Conservation (phyloP, 345 rosid species). For the Reutealis trisperma region DNA sequence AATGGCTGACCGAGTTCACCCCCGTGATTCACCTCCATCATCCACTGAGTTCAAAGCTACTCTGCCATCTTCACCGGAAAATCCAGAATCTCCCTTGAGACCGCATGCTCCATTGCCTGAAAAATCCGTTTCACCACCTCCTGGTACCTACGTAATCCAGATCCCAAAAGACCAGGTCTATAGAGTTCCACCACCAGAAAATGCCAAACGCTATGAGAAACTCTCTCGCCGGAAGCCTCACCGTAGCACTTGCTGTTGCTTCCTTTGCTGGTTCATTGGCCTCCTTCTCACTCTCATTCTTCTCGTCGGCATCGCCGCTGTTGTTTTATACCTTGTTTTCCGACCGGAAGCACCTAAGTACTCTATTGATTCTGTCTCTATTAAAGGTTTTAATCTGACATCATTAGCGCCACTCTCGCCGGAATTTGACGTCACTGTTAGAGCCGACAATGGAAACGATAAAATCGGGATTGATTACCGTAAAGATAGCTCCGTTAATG, state of each 20-base stretch:
- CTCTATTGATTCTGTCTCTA: conserved; percentile 48
- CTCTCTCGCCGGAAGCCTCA: conserved; percentile 48
- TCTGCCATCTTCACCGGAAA: background rate
- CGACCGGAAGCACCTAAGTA: conserved; percentile 66
- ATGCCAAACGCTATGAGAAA: conserved; percentile 54
- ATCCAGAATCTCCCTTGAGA: conserved; percentile 2
- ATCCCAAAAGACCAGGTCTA: conserved; percentile 87
- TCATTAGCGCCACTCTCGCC: conserved; percentile 52
- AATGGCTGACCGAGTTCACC: conserved; percentile 49
- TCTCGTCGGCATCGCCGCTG: conserved; percentile 51
- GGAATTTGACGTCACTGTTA: conserved; percentile 51
- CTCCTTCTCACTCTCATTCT: conserved; percentile 33
- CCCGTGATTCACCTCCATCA: conserved; percentile 22
- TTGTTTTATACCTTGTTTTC: conserved; percentile 58
- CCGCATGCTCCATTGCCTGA: conserved; percentile 10
- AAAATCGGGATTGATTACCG: conserved; percentile 66
- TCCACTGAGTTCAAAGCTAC: background rate
- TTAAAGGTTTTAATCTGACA: conserved; percentile 58
- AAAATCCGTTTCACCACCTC: conserved; percentile 48
- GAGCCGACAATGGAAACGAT: conserved; percentile 62
- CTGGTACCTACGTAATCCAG: conserved; percentile 75
- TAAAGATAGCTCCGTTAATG: conserved; percentile 45
- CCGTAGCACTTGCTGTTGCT: conserved; percentile 43
- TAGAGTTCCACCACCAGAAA: conserved; percentile 87
- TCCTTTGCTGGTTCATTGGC: conserved; percentile 47